Percentiles rank a stretch among this genome's conserved stretches.
These are phyloP conservation scores for Aaosphaeria pasadenensis DNA, from an alignment of 2,329 filamentous ascomycete genomes.

Conservation along the genomic window DNA sequence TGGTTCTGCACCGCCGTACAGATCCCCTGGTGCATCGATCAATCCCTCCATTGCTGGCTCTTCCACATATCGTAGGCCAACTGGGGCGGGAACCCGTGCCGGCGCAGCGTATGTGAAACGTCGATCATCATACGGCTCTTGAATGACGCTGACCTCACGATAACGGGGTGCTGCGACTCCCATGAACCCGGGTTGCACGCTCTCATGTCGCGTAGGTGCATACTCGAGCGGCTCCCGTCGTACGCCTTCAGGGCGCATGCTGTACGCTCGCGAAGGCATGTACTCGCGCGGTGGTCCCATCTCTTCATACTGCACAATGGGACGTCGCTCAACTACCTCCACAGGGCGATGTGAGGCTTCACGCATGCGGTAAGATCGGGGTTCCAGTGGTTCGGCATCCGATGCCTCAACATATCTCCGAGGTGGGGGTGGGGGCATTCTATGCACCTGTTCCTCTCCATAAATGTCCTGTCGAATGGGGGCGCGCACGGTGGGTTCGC, in stretches of 20 bases:
- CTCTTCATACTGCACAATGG: conserved; percentile 32
- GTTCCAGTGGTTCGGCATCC: conserved; percentile 54
- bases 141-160: conserved; percentile 41
- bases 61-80: conserved; percentile 40
- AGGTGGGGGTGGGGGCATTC: conserved; percentile 49
- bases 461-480: conserved; percentile 51
- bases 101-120: conserved; percentile 26
- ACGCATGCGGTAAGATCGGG: conserved; percentile 51
- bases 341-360: conserved; percentile 30
- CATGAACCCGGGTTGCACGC: conserved; percentile 39
- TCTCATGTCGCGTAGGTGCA: conserved; percentile 31
- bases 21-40: conserved; percentile 24
- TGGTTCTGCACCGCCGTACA: conserved; percentile 22
- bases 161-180: conserved; percentile 33
- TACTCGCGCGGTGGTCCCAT: conserved; percentile 36
- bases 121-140: conserved; percentile 29
- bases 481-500: conserved; percentile 50
- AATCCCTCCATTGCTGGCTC: conserved; percentile 14
- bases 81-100: conserved; percentile 7
- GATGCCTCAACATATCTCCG: conserved; percentile 57
- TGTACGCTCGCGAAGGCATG: conserved; percentile 33
- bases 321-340: conserved; percentile 23
- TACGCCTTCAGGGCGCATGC: conserved; percentile 37
- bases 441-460: conserved; percentile 34
- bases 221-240: conserved; percentile 36